A percentile compares a stretch with the other conserved stretches of the same genome.
phyloP scores from a whole-genome alignment of 2,329 filamentous ascomycete genomes.

The Colletotrichum sp. region DNA sequence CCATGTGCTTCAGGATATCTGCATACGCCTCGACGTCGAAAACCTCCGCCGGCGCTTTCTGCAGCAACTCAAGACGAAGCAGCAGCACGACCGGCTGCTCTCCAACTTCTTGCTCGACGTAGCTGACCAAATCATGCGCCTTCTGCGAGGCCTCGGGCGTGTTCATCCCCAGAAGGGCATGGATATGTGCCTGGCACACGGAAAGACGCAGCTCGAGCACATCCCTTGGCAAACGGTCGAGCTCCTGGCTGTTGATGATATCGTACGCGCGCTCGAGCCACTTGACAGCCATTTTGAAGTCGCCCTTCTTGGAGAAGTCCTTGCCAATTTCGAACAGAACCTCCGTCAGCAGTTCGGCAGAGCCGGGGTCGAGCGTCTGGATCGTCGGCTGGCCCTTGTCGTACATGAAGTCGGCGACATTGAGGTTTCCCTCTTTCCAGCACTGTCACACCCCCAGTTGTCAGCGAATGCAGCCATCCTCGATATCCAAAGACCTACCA shows the following conservation, averaged over 20 bases:
- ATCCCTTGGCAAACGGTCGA: constrained; percentile 61
- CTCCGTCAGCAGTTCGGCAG: constrained; percentile 68
- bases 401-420: constrained; percentile 82
- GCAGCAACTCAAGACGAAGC: constrained; percentile 71
- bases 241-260: constrained; percentile 58
- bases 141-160: constrained; percentile 49
- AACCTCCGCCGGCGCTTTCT: constrained; percentile 46
- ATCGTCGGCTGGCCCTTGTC: constrained; percentile 55
- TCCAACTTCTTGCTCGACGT: constrained; percentile 67
- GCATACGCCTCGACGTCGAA: constrained; percentile 56
- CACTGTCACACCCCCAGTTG: constrained; percentile 50
- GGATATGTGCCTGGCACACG: constrained; percentile 69
- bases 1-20: constrained; percentile 64
- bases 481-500: constrained; percentile 54
- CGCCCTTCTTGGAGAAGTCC: constrained; percentile 54
- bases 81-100: constrained; percentile 70
- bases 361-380: constrained; percentile 46
- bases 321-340: constrained; percentile 76
- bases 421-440: constrained; percentile 74
- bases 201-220: constrained; percentile 68
- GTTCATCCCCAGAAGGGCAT: constrained; percentile 54
- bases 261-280: constrained; percentile 78
- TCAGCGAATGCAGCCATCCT: background rate
- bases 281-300: constrained; percentile 61
- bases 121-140: constrained; percentile 61